These are phyloP conservation scores for Diversispora epigaea DNA, from an alignment of 192 early-diverging fungal species.

Conservation along the genomic window DNA sequence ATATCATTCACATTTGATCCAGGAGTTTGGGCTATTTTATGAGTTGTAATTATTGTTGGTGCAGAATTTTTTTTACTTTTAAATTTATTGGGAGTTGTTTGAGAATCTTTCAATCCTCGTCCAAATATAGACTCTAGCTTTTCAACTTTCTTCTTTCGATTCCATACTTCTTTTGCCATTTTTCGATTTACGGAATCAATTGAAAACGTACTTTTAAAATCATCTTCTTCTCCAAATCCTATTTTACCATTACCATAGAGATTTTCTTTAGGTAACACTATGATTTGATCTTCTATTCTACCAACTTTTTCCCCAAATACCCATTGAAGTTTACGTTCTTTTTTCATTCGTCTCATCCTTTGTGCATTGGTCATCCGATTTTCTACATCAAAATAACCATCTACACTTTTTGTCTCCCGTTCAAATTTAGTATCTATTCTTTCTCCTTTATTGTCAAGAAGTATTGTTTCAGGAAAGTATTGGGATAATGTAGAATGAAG, in stretches of 20 bases:
- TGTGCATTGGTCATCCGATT: slow-evolving; percentile 29
- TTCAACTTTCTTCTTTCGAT: slow-evolving; percentile 25
- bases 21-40: not conserved
- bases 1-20: not conserved
- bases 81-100: slow-evolving; percentile 13
- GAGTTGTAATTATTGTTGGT: not conserved
- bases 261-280: not conserved
- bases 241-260: slow-evolving; percentile 10
- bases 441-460: slow-evolving; percentile 12
- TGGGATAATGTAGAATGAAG: slow-evolving; percentile 30
- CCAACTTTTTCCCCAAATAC: slow-evolving; percentile 25
- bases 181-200: slow-evolving; percentile 7
- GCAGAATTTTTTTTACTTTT: not conserved
- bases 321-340: slow-evolving; percentile 28
- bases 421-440: not conserved
- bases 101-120: slow-evolving; percentile 26
- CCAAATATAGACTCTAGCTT: slow-evolving; percentile 31
- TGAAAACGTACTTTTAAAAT: slow-evolving; percentile 8
- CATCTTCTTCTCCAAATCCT: slow-evolving; percentile 19
- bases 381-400: slow-evolving; percentile 30
- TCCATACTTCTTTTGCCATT: slow-evolving; percentile 25
- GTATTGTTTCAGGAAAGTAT: slow-evolving; percentile 34
- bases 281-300: slow-evolving; percentile 4
- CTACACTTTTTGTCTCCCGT: not conserved
- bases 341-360: slow-evolving; percentile 29